phyloP scores from a whole-genome alignment of 116 monocot species.

The Cymodocea nodosa region DNA sequence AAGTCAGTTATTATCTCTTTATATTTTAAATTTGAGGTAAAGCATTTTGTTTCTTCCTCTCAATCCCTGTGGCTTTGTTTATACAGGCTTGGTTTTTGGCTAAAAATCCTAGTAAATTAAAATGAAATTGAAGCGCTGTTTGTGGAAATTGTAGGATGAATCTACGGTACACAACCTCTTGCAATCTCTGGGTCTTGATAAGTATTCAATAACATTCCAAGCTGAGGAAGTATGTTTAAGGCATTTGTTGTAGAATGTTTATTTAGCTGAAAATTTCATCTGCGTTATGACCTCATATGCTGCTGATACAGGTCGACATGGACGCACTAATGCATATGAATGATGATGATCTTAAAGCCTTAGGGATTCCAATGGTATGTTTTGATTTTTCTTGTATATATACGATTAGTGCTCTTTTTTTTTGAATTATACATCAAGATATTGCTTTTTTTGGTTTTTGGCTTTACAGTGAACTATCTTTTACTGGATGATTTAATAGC shows the following conservation, averaged over 20 bases:
- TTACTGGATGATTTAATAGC: too few species aligned
- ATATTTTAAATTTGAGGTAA: too few species aligned
- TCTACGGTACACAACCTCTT: constrained; percentile 43
- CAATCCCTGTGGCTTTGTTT: too few species aligned
- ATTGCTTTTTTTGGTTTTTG: neutral
- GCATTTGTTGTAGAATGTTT: neutral
- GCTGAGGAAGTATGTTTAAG: constrained; percentile 63
- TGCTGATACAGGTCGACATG: constrained; percentile 66
- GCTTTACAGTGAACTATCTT: too few species aligned
- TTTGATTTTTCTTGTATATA: neutral
- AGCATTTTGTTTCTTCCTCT: too few species aligned
- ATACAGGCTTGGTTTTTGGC: too few species aligned
- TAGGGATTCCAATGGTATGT: constrained; percentile 92
- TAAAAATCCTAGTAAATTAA: neutral
- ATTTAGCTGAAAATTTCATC: neutral
- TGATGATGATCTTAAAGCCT: constrained; percentile 80
- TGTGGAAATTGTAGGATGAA: constrained; percentile 29
- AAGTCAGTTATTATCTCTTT: too few species aligned
- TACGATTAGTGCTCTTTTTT: neutral
- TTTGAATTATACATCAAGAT: neutral
- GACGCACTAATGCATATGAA: constrained; percentile 74
- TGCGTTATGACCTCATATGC: neutral
- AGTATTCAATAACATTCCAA: constrained; percentile 81
- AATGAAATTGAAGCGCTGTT: neutral
- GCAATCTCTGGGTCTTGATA: constrained; percentile 67